Evolutionary conservation across 305 asterid genomes (phyloP), one percentile per base, ranked within the genome.

Genomic region (Striga hermonthica): DNA sequence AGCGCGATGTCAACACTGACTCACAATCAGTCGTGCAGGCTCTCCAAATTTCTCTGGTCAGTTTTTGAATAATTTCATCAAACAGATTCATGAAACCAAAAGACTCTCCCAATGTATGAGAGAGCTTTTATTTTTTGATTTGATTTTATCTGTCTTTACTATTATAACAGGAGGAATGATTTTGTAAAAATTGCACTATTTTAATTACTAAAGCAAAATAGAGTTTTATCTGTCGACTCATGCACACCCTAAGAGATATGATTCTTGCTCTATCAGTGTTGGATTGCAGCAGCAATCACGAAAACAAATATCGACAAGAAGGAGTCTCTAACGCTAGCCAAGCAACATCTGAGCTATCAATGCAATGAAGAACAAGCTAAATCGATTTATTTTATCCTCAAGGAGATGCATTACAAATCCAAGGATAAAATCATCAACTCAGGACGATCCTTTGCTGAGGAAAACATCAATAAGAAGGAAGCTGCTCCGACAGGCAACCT

Each of bases 41-140:
- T 66, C 78, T 94, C 72, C 88, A 83, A 82, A 67, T 94, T 67
- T 91, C 97, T 70, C 78, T 94, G 95, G 98, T 94, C 43, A 74
- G 98, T 80, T 72, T 54, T 63, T 44, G 16, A 48, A 38, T 9
- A 22, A 41, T 65, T 60, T 40, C 14, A 49, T 66, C 44, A 15
- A 45, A 22, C 54, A 36, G 6, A 36, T 38, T 15, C 47, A 55
- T 55, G 60, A 8, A 15, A 43, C 61, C 37, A 48, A 37, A 10
- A 57, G 40, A 22, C 31, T 22, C 31, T 22, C 31, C 31, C 1
- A 22, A 22, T 22, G 31, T 22, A 22, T 22, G 31, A 22, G 31
- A 22, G 31, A 22, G 31, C 31, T 22, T 22, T 22, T 22, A 22
- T 22, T 22, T 22, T 0, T 22, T 22, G 31, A 22, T 22, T 22